Percentiles rank a stretch among this genome's conserved stretches.
These are phyloP conservation scores for Zoysia japonica DNA, from an alignment of 176 grass and related monocot genomes.

Conservation along the genomic window DNA sequence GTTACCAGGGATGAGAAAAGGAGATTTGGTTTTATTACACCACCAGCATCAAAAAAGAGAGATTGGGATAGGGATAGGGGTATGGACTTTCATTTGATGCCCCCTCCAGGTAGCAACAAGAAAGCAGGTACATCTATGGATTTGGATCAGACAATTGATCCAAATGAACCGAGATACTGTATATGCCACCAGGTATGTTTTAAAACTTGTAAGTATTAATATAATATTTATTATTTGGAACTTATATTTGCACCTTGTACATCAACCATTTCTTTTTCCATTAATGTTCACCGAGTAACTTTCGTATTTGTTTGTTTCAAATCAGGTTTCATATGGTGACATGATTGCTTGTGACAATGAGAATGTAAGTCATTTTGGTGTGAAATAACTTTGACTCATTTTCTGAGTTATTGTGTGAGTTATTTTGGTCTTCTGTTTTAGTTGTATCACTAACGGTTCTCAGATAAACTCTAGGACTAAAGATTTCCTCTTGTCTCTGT, in stretches of 20 bases:
- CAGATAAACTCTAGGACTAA: conserved; percentile 19
- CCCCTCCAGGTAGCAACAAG: conserved; percentile 91
- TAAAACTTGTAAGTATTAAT: conserved; percentile 17
- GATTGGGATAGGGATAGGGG: conserved; percentile 87
- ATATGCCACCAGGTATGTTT: conserved; percentile 92
- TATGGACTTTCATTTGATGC: conserved; percentile 95
- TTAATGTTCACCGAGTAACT: conserved; percentile 11
- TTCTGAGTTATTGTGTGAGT: conserved; percentile 8
- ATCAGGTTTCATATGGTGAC: conserved; percentile 93
- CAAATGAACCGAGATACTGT: conserved; percentile 96
- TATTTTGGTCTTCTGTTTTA: conserved; percentile 8
- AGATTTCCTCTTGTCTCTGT: neutral
- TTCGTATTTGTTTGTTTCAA: conserved; percentile 27
- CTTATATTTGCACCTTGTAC: conserved; percentile 15
- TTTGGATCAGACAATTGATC: conserved; percentile 81
- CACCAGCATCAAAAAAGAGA: conserved; percentile 78
- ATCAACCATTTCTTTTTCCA: conserved; percentile 5
- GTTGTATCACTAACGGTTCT: neutral
- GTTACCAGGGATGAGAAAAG: conserved; percentile 75
- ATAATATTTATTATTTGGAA: neutral
- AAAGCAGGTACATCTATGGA: conserved; percentile 66
- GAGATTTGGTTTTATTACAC: conserved; percentile 66
- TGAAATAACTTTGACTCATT: conserved; percentile 18
- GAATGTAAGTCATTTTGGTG: conserved; percentile 67
- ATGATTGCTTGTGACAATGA: conserved; percentile 99